Percentiles rank a stretch among this genome's conserved stretches.
Evolutionary conservation across 371 early-diverging fungal species (phyloP).

Genomic region (Chytridiales sp.): DNA sequence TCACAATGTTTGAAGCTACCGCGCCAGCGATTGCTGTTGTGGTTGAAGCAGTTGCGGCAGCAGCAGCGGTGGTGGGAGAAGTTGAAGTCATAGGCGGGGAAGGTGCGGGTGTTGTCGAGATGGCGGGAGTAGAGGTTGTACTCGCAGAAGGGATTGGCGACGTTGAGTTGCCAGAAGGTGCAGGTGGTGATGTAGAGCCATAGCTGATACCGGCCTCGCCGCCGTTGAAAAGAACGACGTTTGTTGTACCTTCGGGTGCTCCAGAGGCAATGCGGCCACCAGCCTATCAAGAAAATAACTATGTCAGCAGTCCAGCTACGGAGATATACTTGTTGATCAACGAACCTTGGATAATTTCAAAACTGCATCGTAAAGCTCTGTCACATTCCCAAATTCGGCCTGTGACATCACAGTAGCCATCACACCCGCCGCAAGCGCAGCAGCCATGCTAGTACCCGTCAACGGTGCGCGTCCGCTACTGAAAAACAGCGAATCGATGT

Average conservation of each 20-base stretch:
- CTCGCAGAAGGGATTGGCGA: too few relatives aligned
- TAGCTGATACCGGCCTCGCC: neutral
- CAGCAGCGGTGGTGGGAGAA: too few relatives aligned
- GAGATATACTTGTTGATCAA: neutral
- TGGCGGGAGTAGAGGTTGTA: too few relatives aligned
- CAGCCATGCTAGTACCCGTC: constrained; percentile 35
- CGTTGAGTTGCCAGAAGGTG: too few relatives aligned
- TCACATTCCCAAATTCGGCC: neutral
- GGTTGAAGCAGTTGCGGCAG: too few relatives aligned
- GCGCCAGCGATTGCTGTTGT: too few relatives aligned
- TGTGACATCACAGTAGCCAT: constrained; percentile 62
- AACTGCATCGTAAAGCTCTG: constrained; percentile 1
- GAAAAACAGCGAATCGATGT: constrained; percentile 17
- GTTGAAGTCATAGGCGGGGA: too few relatives aligned
- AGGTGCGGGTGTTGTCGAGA: too few relatives aligned
- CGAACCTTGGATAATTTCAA: neutral
- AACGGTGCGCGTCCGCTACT: constrained; percentile 11
- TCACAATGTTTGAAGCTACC: too few relatives aligned
- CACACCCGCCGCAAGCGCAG: constrained; percentile 87
- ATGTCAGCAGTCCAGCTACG: neutral
- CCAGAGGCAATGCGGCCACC: neutral
- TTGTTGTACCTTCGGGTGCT: neutral
- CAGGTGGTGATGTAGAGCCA: too few relatives aligned
- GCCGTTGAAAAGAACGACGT: constrained; percentile 4
- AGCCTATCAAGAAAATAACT: neutral